Base-by-base conservation (phyloP, 331 rosid genomes). In the Phaseolus coccineus region DNA sequence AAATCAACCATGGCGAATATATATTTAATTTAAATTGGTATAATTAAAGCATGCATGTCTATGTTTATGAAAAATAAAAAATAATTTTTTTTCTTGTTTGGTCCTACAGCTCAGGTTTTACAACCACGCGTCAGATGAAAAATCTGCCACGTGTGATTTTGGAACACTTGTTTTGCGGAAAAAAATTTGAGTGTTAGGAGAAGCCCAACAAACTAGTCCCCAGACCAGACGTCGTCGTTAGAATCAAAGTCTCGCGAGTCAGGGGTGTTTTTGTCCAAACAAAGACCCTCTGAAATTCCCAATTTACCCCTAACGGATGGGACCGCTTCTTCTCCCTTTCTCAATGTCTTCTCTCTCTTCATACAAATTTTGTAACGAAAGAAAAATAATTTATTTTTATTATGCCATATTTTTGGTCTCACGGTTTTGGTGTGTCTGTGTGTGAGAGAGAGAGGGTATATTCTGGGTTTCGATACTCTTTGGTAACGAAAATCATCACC, bases 401-500 rank as follows among this genome's bases (percentile, higher is more conserved):
- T 51, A 28, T 61, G 40, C 47, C 31, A 71, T 59, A 14, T 73
- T 67, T 70, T 14, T 61, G 64, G 44, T 8, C 57, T 67, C 19
- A 73, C 66, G 65, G 56, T 52, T 72, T 50, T 56, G 59, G 69
- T 33, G 28, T 3, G 22, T 19, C 22, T 19, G 58, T 27, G 37
- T 44, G 53, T 28, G 33, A 61, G 82, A 67, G 81, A 67, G 37
- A 66, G 33, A 40, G 28, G 87, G 93, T 71, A 90, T 90, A 90
- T 92, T 90, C 93, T 78, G 79, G 70, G 87, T 69, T 81, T 80
- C 89, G 87, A 87, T 86, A 39, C 88, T 82, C 73, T 82, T 55
- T 8, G 68, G 73, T 50, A 30, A 76, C 74, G 58, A 16, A 81
- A 48, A 79, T 70, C 80, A 74, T 73, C 82, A 27, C 76, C 82